Percentiles rank a stretch among this genome's conserved stretches.
Evolutionary conservation across 148 eudicot genomes (phyloP).

Genomic region (Polygonum maritimum): DNA sequence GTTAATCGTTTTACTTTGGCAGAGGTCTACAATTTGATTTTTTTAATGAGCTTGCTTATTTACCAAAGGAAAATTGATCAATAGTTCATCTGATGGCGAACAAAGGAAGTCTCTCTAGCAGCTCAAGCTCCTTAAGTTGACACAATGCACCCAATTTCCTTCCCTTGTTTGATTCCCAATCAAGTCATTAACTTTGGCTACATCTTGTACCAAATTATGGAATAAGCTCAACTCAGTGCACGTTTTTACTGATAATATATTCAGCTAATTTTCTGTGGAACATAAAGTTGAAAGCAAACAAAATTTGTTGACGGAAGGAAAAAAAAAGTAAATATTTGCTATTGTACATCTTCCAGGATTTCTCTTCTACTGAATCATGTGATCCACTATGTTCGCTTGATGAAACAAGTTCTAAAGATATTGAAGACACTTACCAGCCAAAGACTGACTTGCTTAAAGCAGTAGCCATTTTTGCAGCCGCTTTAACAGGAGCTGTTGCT

Average conservation of each 20-base stretch:
- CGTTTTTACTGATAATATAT: not conserved
- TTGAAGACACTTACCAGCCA: slow-evolving; percentile 56
- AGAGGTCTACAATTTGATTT: not conserved
- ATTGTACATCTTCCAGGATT: not conserved
- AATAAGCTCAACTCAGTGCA: not conserved
- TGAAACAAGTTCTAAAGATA: slow-evolving; percentile 57
- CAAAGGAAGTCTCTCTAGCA: not conserved
- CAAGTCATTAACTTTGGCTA: not conserved
- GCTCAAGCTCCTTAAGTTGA: not conserved
- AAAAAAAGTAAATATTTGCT: not conserved
- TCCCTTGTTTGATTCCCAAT: not conserved
- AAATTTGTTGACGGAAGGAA: no score
- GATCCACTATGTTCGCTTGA: slow-evolving; percentile 87
- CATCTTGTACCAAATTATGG: not conserved
- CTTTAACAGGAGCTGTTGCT: slow-evolving; percentile 68
- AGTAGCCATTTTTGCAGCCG: slow-evolving; percentile 65
- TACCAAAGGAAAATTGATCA: no score
- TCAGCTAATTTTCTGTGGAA: not conserved
- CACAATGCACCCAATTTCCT: not conserved
- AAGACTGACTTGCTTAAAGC: slow-evolving; percentile 87
- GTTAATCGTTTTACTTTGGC: not conserved
- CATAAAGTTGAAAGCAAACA: not conserved
- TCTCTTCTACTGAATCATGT: slow-evolving; percentile 43
- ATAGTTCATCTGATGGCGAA: not conserved
- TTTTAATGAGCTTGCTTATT: not conserved